Percentiles rank a stretch among this genome's conserved stretches.
These are phyloP conservation scores for Suhomyces yuchorum DNA, from an alignment of 1,139 yeast genomes.

Conservation along the genomic window DNA sequence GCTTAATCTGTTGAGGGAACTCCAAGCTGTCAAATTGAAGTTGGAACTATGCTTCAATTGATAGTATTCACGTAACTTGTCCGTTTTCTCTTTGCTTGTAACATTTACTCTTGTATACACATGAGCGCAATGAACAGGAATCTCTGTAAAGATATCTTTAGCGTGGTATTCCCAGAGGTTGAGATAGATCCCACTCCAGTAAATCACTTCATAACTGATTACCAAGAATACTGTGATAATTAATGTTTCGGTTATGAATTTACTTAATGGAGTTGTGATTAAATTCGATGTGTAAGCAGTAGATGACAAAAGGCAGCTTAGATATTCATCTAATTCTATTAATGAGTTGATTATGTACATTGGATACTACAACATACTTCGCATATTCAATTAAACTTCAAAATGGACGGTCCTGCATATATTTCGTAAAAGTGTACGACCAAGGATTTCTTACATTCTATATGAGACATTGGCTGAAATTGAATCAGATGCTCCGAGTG, in stretches of 20 bases:
- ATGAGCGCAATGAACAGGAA: conserved; percentile 80
- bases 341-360: conserved; percentile 9
- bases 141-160: conserved; percentile 64
- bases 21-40: conserved; percentile 26
- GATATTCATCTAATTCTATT: conserved; percentile 3
- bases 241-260: conserved; percentile 45
- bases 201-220: conserved; percentile 44
- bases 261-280: conserved; percentile 33
- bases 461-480: too few species aligned
- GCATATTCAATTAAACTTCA: background rate
- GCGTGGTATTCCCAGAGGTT: conserved; percentile 63
- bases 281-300: conserved; percentile 32
- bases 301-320: conserved; percentile 16
- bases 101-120: conserved; percentile 56
- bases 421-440: background rate
- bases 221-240: conserved; percentile 37
- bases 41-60: conserved; percentile 29
- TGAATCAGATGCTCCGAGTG: too few species aligned
- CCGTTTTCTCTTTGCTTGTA: conserved; percentile 25
- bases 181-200: conserved; percentile 52
- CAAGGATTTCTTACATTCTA: too few species aligned
- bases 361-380: background rate
- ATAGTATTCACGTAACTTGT: conserved; percentile 31
- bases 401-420: conserved; percentile 1
- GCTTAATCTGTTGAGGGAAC: conserved; percentile 22